Conservation (phyloP, 371 early-diverging fungal genomes). For the Rhizopus stolonifer region DNA sequence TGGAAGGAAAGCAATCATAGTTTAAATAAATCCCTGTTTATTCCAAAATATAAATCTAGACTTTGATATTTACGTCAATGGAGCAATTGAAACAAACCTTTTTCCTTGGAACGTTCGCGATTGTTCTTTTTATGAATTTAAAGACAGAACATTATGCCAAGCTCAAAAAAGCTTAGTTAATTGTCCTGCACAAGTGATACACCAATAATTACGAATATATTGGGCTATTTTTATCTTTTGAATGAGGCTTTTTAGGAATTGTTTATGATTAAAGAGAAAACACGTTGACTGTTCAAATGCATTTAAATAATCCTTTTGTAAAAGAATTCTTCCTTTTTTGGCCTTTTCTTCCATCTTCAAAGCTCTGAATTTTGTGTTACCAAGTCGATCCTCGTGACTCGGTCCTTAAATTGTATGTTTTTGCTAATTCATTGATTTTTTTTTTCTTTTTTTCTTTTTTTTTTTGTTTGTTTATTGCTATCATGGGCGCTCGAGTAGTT, state of each 20-base stretch:
- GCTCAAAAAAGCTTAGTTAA: no score
- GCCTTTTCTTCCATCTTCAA: not conserved
- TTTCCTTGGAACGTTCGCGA: no score
- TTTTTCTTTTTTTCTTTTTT: constrained; percentile 8
- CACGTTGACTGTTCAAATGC: not conserved
- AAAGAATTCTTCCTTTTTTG: not conserved
- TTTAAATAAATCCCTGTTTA: no score
- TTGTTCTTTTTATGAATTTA: no score
- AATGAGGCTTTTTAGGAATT: no score
- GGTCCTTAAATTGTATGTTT: not conserved
- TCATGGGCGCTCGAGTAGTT: constrained; percentile 47
- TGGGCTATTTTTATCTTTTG: no score
- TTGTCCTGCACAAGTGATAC: no score
- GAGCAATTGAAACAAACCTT: not conserved
- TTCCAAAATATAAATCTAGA: no score
- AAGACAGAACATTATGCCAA: no score
- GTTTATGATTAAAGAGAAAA: no score
- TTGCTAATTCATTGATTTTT: not conserved
- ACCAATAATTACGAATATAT: no score
- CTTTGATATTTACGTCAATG: no score
- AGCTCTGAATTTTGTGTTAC: not conserved
- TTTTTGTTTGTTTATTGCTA: not conserved
- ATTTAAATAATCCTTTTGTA: not conserved
- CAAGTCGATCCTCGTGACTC: constrained; percentile 16
- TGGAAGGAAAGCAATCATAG: constrained; percentile 22